Evolutionary conservation across 768 basidiomycete genomes (phyloP).

Genomic region (Auricularia sp.): DNA sequence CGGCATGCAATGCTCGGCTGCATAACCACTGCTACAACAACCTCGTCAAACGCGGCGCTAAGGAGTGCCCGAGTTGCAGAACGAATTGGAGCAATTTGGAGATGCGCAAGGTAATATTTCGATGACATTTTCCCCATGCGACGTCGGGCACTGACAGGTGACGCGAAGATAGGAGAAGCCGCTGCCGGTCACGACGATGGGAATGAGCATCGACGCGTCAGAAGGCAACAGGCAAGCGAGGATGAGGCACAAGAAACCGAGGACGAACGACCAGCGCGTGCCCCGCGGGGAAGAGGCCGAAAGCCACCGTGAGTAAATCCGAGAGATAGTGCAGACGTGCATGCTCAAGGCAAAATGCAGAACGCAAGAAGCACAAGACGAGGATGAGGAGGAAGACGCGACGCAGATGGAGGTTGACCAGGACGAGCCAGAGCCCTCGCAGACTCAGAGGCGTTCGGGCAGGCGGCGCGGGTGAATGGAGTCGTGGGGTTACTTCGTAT

Average conservation of each 20-base stretch:
- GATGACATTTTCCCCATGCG: not conserved
- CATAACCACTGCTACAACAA: constrained; percentile 56
- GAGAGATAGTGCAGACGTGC: too few species aligned
- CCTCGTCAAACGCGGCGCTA: constrained; percentile 27
- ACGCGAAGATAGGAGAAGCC: not conserved
- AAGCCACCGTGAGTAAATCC: not conserved
- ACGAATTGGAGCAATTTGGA: constrained; percentile 37
- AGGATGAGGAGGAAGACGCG: constrained; percentile 2
- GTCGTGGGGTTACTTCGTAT: not conserved
- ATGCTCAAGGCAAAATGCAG: not conserved
- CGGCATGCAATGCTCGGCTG: constrained; percentile 53
- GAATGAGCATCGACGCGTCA: not conserved
- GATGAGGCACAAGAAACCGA: constrained; percentile 12
- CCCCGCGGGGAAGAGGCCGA: not conserved
- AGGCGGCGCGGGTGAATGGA: not conserved
- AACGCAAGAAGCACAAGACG: not conserved
- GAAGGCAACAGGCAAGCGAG: not conserved
- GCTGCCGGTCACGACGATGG: not conserved
- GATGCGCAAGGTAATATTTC: not conserved
- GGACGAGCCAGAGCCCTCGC: not conserved
- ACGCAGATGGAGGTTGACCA: not conserved
- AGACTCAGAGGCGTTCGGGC: not conserved
- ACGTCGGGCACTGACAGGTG: too few species aligned
- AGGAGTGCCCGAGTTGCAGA: constrained; percentile 47
- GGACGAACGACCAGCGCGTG: constrained; percentile 2